These are phyloP conservation scores for Durotheca rogersii DNA, from an alignment of 495 filamentous ascomycete species.

Conservation along the genomic window DNA sequence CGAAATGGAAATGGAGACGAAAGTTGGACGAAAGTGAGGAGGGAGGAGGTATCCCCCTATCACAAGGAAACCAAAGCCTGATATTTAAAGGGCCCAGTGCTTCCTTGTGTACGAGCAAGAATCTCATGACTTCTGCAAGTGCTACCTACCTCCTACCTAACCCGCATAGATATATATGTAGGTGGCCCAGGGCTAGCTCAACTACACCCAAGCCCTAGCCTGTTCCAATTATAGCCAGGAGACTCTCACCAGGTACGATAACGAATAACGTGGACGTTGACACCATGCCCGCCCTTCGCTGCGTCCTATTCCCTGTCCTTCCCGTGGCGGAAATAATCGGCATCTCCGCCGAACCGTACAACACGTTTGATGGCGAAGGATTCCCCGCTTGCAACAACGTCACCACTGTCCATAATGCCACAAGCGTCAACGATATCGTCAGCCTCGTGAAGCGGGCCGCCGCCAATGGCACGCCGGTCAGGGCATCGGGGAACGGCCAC, in stretches of 20 bases:
- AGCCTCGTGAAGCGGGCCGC: slow-evolving; percentile 42
- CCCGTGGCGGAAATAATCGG: slow-evolving; percentile 1
- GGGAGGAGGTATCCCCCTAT: slow-evolving; percentile 9
- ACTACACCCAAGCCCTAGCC: slow-evolving; percentile 11
- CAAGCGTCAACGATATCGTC: slow-evolving; percentile 46
- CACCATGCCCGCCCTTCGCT: slow-evolving; percentile 27
- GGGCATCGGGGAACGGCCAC: slow-evolving; percentile 51
- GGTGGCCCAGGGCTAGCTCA: slow-evolving; percentile 3
- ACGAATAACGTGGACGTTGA: not conserved
- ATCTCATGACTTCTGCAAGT: slow-evolving; percentile 11
- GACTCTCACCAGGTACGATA: not conserved
- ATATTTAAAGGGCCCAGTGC: not conserved
- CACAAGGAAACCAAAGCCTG: slow-evolving; percentile 16
- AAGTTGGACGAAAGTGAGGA: slow-evolving; percentile 5
- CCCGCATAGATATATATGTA: not conserved
- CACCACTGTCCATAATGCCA: slow-evolving; percentile 42
- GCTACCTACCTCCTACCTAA: slow-evolving; percentile 4
- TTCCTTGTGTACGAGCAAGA: slow-evolving; percentile 15
- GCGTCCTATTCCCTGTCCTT: slow-evolving; percentile 14
- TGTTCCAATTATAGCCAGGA: slow-evolving; percentile 13
- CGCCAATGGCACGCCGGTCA: slow-evolving; percentile 36
- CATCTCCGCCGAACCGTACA: slow-evolving; percentile 39
- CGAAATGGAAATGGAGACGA: slow-evolving; percentile 7
- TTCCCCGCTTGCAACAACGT: slow-evolving; percentile 50
- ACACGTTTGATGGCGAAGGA: slow-evolving; percentile 53